Evolutionary conservation across 1,139 yeast genomes (phyloP).

Genomic region (Wickerhamiella pararugosa): DNA sequence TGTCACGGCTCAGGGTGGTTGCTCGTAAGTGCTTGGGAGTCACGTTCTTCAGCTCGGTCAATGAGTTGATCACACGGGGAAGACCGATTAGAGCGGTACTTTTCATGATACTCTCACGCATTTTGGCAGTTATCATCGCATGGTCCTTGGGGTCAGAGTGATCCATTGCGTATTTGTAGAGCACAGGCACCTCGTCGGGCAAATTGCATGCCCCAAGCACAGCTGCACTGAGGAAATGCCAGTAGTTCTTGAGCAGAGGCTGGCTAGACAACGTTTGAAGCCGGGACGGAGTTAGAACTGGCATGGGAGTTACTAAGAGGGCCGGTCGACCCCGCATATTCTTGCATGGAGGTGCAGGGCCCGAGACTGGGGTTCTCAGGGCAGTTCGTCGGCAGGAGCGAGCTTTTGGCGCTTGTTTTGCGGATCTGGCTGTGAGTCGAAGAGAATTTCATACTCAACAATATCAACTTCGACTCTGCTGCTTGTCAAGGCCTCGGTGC

Average conservation of each 20-base stretch:
- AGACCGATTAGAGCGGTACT: slow-evolving; percentile 67
- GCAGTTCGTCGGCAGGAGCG: too few species aligned
- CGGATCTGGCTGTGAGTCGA: background rate
- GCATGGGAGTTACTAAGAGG: too few species aligned
- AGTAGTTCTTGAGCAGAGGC: slow-evolving; percentile 39
- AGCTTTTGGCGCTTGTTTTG: too few species aligned
- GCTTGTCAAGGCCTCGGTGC: slow-evolving; percentile 8
- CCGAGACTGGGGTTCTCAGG: too few species aligned
- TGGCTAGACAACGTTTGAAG: slow-evolving; percentile 39
- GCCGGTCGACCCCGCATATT: too few species aligned
- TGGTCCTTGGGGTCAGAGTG: slow-evolving; percentile 18
- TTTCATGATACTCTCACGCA: slow-evolving; percentile 66
- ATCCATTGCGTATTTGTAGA: slow-evolving; percentile 60
- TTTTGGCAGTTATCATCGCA: slow-evolving; percentile 35
- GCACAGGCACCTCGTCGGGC: slow-evolving; percentile 63
- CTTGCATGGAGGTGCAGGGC: too few species aligned
- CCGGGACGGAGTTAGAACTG: slow-evolving; percentile 43
- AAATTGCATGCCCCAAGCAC: slow-evolving; percentile 68
- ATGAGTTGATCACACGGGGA: slow-evolving; percentile 71
- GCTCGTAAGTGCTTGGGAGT: slow-evolving; percentile 42
- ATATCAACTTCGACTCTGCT: slow-evolving; percentile 2
- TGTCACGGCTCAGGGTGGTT: slow-evolving; percentile 17
- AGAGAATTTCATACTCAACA: slow-evolving; percentile 1
- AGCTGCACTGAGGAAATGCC: slow-evolving; percentile 74
- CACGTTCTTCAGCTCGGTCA: slow-evolving; percentile 46